Conservation (phyloP, 1,284 basidiomycete species). For the Boletus smithii region DNA sequence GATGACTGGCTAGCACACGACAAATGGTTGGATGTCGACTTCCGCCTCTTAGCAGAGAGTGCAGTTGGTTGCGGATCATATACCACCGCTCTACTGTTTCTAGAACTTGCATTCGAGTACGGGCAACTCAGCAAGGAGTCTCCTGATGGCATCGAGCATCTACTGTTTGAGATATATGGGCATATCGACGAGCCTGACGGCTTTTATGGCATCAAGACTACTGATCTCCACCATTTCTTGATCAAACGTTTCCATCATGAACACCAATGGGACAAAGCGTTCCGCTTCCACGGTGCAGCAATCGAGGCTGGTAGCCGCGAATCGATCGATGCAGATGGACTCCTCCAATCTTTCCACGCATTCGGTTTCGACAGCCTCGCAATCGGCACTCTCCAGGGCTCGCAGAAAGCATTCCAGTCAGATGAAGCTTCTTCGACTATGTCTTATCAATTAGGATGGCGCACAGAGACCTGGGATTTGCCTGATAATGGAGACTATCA, state of each 20-base stretch:
- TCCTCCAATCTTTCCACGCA: conserved; percentile 76
- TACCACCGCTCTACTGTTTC: conserved; percentile 85
- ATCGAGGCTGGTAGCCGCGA: conserved; percentile 58
- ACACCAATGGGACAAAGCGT: conserved; percentile 86
- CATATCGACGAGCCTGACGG: conserved; percentile 97
- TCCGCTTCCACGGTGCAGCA: conserved; percentile 84
- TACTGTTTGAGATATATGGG: conserved; percentile 89
- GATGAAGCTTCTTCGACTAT: conserved; percentile 46
- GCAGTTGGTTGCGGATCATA: conserved; percentile 81
- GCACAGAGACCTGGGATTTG: conserved; percentile 89
- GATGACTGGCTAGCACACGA: conserved; percentile 65
- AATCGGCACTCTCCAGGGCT: conserved; percentile 53
- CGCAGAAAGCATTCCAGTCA: conserved; percentile 35
- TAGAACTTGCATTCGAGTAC: conserved; percentile 77
- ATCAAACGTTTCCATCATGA: conserved; percentile 90
- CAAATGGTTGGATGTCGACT: conserved; percentile 83
- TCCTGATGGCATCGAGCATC: conserved; percentile 46
- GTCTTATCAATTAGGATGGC: conserved; percentile 82
- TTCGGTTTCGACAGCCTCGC: conserved; percentile 88
- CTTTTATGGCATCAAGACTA: conserved; percentile 89
- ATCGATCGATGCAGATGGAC: conserved; percentile 46
- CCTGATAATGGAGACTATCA: conserved; percentile 54
- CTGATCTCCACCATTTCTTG: conserved; percentile 73
- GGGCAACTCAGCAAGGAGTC: conserved; percentile 26
- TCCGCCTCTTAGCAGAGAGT: conserved; percentile 65